A percentile compares a stretch with the other conserved stretches of the same genome.
Evolutionary conservation across 768 basidiomycete genomes (phyloP).

Genomic region (Hericium rajendrae): DNA sequence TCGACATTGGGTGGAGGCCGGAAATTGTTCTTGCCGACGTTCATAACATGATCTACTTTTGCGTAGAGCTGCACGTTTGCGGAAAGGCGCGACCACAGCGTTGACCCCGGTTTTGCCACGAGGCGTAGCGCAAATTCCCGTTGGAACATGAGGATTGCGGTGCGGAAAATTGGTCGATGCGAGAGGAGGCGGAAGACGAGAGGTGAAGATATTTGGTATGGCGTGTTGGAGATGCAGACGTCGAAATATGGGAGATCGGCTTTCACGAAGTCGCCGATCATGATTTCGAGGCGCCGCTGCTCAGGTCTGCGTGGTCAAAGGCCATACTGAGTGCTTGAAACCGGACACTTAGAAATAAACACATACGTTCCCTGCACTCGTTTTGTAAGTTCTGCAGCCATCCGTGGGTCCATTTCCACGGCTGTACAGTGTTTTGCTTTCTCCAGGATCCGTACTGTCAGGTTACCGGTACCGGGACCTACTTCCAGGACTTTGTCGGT

Average conservation of each 20-base stretch:
- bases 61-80: constrained; percentile 98
- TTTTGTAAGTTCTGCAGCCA: constrained; percentile 97
- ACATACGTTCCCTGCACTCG: constrained; percentile 90
- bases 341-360: background rate
- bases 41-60: constrained; percentile 92
- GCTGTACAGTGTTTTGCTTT: constrained; percentile 90
- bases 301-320: constrained; percentile 55
- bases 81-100: constrained; percentile 87
- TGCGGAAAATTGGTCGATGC: constrained; percentile 87
- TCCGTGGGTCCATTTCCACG: constrained; percentile 96
- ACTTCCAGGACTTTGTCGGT: constrained; percentile 97
- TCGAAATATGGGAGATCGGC: constrained; percentile 98
- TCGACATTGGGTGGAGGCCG: constrained; percentile 93
- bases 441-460: constrained; percentile 89
- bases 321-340: background rate
- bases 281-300: constrained; percentile 88
- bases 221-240: constrained; percentile 98
- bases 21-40: constrained; percentile 96
- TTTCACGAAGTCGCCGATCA: constrained; percentile 97
- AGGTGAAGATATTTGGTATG: constrained; percentile 97
- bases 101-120: constrained; percentile 72
- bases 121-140: constrained; percentile 94
- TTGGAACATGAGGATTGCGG: constrained; percentile 99
- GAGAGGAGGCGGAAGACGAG: constrained; percentile 95
- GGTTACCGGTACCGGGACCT: constrained; percentile 94